phyloP scores from a whole-genome alignment of 768 basidiomycete genomes.

The Boletus sensibilis region DNA sequence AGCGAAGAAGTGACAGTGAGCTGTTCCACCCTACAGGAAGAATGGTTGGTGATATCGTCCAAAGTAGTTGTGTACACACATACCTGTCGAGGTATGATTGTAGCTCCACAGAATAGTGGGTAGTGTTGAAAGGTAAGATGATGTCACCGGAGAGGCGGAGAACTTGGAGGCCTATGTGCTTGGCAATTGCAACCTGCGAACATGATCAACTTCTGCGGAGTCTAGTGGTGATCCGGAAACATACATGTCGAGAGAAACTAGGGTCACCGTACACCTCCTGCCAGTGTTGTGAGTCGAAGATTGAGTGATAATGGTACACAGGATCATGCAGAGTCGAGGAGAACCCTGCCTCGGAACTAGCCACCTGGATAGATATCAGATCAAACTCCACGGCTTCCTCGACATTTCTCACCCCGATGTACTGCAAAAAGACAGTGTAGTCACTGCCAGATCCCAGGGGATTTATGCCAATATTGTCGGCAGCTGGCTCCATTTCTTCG shows the following conservation, averaged over 20 bases:
- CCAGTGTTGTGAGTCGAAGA: constrained; percentile 73
- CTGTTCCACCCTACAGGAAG: constrained; percentile 29
- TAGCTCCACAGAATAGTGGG: constrained; percentile 71
- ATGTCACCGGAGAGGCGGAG: constrained; percentile 65
- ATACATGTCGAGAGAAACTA: constrained; percentile 69
- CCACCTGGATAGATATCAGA: constrained; percentile 24
- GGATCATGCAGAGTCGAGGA: constrained; percentile 47
- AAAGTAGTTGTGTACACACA: constrained; percentile 16
- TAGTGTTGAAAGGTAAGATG: constrained; percentile 72
- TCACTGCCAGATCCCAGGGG: constrained; percentile 88
- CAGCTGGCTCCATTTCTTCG: constrained; percentile 24
- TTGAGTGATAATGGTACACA: constrained; percentile 72
- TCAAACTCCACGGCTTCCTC: neutral
- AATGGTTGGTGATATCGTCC: constrained; percentile 25
- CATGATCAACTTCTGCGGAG: neutral
- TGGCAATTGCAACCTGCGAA: constrained; percentile 60
- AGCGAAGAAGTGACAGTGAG: constrained; percentile 31
- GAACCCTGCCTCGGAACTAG: constrained; percentile 37
- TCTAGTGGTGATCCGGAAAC: constrained; percentile 18
- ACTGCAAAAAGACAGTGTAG: constrained; percentile 89
- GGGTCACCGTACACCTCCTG: constrained; percentile 76
- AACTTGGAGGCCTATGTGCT: constrained; percentile 60
- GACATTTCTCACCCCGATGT: constrained; percentile 52
- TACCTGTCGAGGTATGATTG: constrained; percentile 60
- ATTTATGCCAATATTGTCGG: constrained; percentile 41